Conservation (phyloP, 345 rosid genomes). For the Eucalyptus marginata region DNA sequence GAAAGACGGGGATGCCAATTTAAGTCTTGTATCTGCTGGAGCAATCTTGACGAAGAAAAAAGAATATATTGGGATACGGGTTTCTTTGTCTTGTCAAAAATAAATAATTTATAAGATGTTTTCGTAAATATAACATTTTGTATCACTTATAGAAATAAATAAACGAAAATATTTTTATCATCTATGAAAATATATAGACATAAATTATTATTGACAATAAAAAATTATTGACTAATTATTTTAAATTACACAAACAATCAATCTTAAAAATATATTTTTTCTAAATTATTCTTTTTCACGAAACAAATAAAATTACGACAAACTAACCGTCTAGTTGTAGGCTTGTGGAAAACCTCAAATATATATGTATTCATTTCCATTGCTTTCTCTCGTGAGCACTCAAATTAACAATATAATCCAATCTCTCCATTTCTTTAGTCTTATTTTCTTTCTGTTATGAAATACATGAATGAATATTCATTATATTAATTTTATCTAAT, state of each 20-base stretch:
- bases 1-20: neutral
- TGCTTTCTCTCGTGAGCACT: neutral
- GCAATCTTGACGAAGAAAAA: neutral
- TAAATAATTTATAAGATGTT: neutral
- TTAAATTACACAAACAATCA: too few relatives aligned
- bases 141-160: neutral
- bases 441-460: too few relatives aligned
- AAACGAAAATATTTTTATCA: neutral
- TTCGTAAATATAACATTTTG: fast-evolving
- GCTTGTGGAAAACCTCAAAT: neutral
- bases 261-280: too few relatives aligned
- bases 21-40: neutral
- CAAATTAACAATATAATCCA: neutral
- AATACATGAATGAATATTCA: too few relatives aligned
- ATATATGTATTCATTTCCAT: neutral
- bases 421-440: neutral
- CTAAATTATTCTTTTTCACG: too few relatives aligned
- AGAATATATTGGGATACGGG: neutral
- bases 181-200: fast-evolving
- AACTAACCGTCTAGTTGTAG: neutral
- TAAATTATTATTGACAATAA: too few relatives aligned
- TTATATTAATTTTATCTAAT: too few relatives aligned
- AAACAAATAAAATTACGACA: neutral
- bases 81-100: neutral
- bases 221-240: too few relatives aligned